Base-by-base conservation (phyloP, 2,329 filamentous ascomycete species). In the Cercospora sp. region DNA sequence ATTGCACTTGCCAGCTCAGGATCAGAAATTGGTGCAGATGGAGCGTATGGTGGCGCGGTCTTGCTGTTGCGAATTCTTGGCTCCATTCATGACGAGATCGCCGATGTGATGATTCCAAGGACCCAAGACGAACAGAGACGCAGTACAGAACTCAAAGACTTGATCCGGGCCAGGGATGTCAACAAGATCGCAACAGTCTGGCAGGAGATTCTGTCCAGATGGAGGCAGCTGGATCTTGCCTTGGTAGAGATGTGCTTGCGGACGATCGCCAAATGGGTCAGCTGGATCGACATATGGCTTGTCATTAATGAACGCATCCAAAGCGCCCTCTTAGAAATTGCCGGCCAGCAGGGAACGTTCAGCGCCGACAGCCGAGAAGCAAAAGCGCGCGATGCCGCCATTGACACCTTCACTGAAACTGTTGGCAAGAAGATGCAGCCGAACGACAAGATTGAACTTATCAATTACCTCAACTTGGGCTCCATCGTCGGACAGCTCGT, bases 361-460 rank as follows among this genome's bases (percentile, higher is more conserved):
- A 85, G 75, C 81, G 88, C 75, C 79, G 86, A 77, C 84, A 91
- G 79, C 67, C 79, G 80, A 57, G 78, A 81, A 68, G 93, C 96
- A 77, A 91, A 89, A 78, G 91, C 97, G 71, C 89, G 94, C 71
- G 91, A 97, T 81, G 91, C 93, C 18, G 94, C 95, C 63, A 93
- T 98, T 74, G 93, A 97, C 76, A 93, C 95, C 30, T 91, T 99
- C 77, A 97, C 93, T 5, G 94, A 99, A 81, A 97, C 97, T 73
- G 92, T 97, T 67, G 91, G 90, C 79, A 99, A 99, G 86, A 98
- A 98, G 84, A 99, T 99, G 95, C 93, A 92, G 75, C 86, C 93
- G 1, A 85, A 88, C 42, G 94, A 98, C 82, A 99, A 99, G 85
- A 90, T 97, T 75, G 91, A 96, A 75, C 89, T 99, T 85, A 96